Evolutionary conservation across 345 rosid species (phyloP), one percentile per base, ranked within the genome.

Genomic region (Raphanus raphanistrum): DNA sequence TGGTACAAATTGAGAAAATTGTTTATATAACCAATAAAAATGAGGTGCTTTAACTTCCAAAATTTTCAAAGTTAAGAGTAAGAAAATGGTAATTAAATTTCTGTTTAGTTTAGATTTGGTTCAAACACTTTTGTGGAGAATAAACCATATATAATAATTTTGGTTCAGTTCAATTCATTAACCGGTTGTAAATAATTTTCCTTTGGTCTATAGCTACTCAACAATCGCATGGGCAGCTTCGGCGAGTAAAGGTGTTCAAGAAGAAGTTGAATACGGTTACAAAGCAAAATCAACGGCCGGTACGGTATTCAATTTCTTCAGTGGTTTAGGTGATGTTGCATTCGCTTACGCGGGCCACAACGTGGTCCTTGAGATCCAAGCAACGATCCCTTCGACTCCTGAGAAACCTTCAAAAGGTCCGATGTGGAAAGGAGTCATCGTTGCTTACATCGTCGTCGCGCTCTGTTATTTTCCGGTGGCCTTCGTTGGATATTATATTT

Each of bases 301-400:
- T 45, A 84, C 85, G n/a, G 84, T 85, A 61, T 90, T 92, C 13
- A 75, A 82, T 72, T 92, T 92, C 87, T 84, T 90, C 66, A 86
- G 84, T 41, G 94, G 91, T 35, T 73, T 92, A 62, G 97, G 97
- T 0, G 91, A 92, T 10, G 96, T 92, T 4, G 97, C 97, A 3
- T 92, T 92, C 28, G 94, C 94, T 2, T 92, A 92, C 31, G 97
- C 94, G 0, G 96, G 97, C 0, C 97, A 92, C 79, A 90, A 92
- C 13, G 96, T 92, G 13, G 97, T 87, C 8, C 80, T 92, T 81
- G 96, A 90, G 84, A 92, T 92, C 57, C 97, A 92, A 82, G 97
- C 97, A 55, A 92, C 97, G 1, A 88, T 92, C 76, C 97, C 96
- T 28, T 92, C 97, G 8, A 85, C 93, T 0, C 92, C 91, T 3